Base-by-base conservation (phyloP, 257 asterid genomes). In the Mentha longifolia region DNA sequence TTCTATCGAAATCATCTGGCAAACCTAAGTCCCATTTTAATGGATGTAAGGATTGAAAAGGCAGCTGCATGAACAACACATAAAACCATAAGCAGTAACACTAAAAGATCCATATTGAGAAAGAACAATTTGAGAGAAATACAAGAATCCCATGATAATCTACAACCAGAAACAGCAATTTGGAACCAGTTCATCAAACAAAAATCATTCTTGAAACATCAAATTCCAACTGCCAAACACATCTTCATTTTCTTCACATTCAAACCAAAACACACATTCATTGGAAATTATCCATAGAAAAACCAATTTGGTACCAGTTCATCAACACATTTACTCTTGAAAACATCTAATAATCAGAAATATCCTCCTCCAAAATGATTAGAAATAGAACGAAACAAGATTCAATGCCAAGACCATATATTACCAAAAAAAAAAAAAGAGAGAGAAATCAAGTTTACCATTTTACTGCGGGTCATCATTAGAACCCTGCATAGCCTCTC, bases 11-110 rank as follows among this genome's bases (percentile, higher is more conserved):
- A 78, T 94, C 93, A 64, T 88, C 90, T 0, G 97, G 97, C 84
- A 91, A 70, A 46, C 99, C 97, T 22, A 94, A 81, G 83, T 94
- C 99, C 97, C 97, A 91, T 82, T 91, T 94, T 71, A 94, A 69
- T 6, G 86, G 89, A 79, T 88, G 93, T 31, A 94, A 70, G 12
- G 91, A 79, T 54, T 80, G 86, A 73, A 91, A 65, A 28, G 96
- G 96, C 71, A 91, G 81, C 98, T 92, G 87, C 9, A 6, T 33
- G 47, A 65, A 63, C 57, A 82, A 61, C 8, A 35, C 13, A 52
- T 1, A 61, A 58, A 75, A 66, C 19, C 51, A 62, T 75, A 42
- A 77, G 64, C 55, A 49, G 0, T 7, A 28, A 17, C 14, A 6
- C 31, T 28, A 28, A 28, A 52, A 17, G 30, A 43, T 43, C 49